These are phyloP conservation scores for Yamadazyma takamatsuzukensis DNA, from an alignment of 805 yeast genomes.

Conservation along the genomic window DNA sequence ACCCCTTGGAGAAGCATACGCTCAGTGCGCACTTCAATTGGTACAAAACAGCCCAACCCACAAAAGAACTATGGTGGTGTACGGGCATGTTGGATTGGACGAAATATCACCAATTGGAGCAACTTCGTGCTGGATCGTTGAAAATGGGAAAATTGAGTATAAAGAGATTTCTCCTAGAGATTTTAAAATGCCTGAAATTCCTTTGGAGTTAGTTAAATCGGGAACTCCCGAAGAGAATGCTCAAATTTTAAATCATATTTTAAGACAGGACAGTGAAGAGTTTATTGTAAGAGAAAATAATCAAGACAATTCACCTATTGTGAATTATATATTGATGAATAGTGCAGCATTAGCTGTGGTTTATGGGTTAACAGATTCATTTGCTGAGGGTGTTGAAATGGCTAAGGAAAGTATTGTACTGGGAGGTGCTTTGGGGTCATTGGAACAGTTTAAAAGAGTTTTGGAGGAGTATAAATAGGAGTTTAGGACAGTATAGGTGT, in stretches of 20 bases:
- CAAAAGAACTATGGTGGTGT: conserved; percentile 76
- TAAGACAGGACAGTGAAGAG: conserved; percentile 42
- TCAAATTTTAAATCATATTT: conserved; percentile 40
- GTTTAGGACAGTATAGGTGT: no score
- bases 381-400: conserved; percentile 72
- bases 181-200: conserved; percentile 77
- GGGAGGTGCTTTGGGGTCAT: conserved; percentile 63
- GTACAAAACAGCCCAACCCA: conserved; percentile 46
- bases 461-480: conserved; percentile 7
- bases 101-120: conserved; percentile 89
- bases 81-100: conserved; percentile 89
- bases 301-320: conserved; percentile 50
- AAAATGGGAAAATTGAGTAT: conserved; percentile 39
- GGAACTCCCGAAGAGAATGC: conserved; percentile 92
- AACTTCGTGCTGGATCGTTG: conserved; percentile 76
- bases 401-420: conserved; percentile 66
- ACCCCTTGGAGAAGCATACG: conserved; percentile 75
- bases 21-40: conserved; percentile 69
- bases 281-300: conserved; percentile 40
- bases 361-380: conserved; percentile 60
- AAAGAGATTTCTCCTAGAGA: conserved; percentile 63
- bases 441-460: conserved; percentile 47
- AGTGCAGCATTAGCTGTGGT: conserved; percentile 84
- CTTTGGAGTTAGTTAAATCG: conserved; percentile 63
- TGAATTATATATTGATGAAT: conserved; percentile 88